Evolutionary conservation across 805 yeast genomes (phyloP).

Genomic region (Zygotorulaspora danielsina): DNA sequence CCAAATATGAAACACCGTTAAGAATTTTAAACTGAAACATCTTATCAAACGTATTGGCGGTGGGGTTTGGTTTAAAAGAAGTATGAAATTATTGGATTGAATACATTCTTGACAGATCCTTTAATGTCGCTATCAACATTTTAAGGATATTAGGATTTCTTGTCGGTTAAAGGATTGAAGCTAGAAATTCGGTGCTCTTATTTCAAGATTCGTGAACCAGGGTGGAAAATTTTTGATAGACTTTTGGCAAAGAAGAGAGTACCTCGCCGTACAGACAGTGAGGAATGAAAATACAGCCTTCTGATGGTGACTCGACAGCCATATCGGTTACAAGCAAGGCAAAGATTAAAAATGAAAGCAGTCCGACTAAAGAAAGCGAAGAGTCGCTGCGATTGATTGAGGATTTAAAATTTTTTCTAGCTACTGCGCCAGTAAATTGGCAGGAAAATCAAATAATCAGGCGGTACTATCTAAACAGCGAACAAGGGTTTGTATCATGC

Average conservation of each 20-base stretch:
- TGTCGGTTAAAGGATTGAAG: background rate
- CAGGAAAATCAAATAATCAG: constrained; percentile 81
- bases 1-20: constrained; percentile 1
- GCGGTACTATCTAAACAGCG: constrained; percentile 77
- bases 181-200: background rate
- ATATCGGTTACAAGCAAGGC: background rate
- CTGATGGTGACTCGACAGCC: constrained; percentile 3
- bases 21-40: constrained; percentile 2
- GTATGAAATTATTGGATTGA: constrained; percentile 14
- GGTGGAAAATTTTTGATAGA: too few relatives aligned
- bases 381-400: constrained; percentile 63
- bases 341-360: background rate
- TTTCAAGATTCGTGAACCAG: background rate
- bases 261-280: too few relatives aligned
- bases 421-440: constrained; percentile 95
- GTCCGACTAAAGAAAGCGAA: constrained; percentile 27
- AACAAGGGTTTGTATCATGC: constrained; percentile 89
- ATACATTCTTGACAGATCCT: constrained; percentile 16
- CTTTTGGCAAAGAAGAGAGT: too few relatives aligned
- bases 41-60: background rate
- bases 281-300: background rate
- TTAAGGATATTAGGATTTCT: background rate
- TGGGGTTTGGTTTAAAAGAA: constrained; percentile 13
- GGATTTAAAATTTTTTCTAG: constrained; percentile 78
- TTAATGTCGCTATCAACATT: background rate